These are phyloP conservation scores for Fusarium oxysporum DNA, from an alignment of 2,329 filamentous ascomycete species.

Conservation along the genomic window DNA sequence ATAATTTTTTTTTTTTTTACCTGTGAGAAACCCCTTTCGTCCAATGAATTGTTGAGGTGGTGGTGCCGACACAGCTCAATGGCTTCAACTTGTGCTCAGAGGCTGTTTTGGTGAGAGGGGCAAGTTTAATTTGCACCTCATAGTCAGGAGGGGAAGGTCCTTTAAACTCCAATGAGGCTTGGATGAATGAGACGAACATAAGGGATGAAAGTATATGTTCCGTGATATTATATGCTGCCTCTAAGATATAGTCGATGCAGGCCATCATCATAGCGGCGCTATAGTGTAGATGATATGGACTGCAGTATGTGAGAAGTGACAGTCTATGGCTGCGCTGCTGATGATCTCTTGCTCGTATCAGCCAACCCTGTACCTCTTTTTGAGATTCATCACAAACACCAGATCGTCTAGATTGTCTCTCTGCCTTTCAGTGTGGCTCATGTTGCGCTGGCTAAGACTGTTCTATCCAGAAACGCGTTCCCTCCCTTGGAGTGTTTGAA, in stretches of 20 bases:
- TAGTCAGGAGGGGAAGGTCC: slow-evolving; percentile 26
- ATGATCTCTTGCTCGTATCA: slow-evolving; percentile 6
- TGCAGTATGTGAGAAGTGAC: slow-evolving; percentile 23
- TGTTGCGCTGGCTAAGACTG: not conserved
- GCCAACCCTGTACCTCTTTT: slow-evolving; percentile 7
- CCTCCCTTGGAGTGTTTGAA: slow-evolving; percentile 11
- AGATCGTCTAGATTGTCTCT: slow-evolving; percentile 3
- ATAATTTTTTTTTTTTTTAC: not conserved
- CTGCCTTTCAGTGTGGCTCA: not conserved
- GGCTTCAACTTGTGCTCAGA: slow-evolving; percentile 14
- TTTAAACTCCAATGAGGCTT: slow-evolving; percentile 15
- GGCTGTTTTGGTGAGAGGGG: slow-evolving; percentile 29
- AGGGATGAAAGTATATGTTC: slow-evolving; percentile 18
- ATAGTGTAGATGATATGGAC: slow-evolving; percentile 12
- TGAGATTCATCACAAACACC: slow-evolving; percentile 29
- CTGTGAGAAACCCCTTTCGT: not conserved
- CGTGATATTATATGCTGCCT: slow-evolving; percentile 16
- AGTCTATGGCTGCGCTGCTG: not conserved
- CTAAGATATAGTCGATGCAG: not conserved
- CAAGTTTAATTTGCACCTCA: slow-evolving; percentile 35
- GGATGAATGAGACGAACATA: slow-evolving; percentile 23
- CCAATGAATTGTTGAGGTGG: slow-evolving; percentile 9
- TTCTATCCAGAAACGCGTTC: not conserved
- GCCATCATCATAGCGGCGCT: slow-evolving; percentile 5
- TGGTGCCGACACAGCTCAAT: slow-evolving; percentile 7